These are phyloP conservation scores for Globisporangium polare DNA, from an alignment of 352 stramenopile species.

Conservation along the genomic window DNA sequence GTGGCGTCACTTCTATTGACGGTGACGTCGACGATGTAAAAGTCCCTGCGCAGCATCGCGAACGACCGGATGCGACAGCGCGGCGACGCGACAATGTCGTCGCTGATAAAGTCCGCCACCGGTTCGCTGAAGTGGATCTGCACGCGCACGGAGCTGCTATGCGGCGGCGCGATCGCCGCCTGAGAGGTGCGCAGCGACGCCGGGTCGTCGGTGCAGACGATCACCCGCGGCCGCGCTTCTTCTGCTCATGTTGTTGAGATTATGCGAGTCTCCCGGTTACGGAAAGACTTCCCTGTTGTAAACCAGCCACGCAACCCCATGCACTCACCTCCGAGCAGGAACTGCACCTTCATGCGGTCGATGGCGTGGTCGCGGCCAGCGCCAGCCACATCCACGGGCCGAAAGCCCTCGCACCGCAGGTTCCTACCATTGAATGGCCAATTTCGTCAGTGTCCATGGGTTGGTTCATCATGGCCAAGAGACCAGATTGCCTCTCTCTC, in stretches of 20 bases:
- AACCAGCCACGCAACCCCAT: too few species aligned
- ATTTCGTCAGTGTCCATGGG: background rate
- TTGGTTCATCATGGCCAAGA: background rate
- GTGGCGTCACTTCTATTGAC: background rate
- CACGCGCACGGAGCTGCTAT: slow-evolving; percentile 17
- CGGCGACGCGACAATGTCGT: slow-evolving; percentile 34
- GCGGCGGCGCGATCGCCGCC: background rate
- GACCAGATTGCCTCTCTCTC: too few species aligned
- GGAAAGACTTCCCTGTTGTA: too few species aligned
- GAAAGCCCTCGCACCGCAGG: slow-evolving; percentile 40
- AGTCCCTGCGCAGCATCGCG: slow-evolving; percentile 36
- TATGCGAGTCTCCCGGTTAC: too few species aligned
- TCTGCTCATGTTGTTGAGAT: background rate
- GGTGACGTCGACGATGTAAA: slow-evolving; percentile 29
- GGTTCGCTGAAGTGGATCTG: slow-evolving; percentile 72
- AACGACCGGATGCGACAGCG: slow-evolving; percentile 30
- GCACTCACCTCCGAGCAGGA: slow-evolving; percentile 46
- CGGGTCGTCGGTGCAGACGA: slow-evolving; percentile 13
- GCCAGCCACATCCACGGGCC: slow-evolving; percentile 43
- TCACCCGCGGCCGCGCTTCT: slow-evolving; percentile 15
- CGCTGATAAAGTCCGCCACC: slow-evolving; percentile 53
- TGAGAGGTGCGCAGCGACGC: slow-evolving; percentile 5
- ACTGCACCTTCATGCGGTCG: slow-evolving; percentile 64
- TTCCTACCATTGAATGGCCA: slow-evolving; percentile 22
- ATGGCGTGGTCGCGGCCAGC: slow-evolving; percentile 34